Base-by-base conservation (phyloP, 352 stramenopile genomes). In the Globisporangium echinulatum region DNA sequence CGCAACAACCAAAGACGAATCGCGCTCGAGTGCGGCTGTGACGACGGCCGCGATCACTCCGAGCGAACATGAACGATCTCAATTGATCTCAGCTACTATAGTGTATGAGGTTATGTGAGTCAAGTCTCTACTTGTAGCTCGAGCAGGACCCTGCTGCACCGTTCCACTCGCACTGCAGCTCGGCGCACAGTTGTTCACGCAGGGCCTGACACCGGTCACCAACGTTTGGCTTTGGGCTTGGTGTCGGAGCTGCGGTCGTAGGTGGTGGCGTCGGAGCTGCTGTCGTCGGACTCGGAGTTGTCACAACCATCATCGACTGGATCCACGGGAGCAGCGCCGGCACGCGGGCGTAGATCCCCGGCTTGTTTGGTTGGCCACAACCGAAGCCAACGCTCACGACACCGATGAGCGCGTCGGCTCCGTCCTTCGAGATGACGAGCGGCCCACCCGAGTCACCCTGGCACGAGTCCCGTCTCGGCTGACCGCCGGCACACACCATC, bases 401-500 rank as follows among this genome's bases (percentile, higher is more conserved):
- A 5, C 78, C 82, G 5, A 86, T 54, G 0, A 88, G 65, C 0
- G 77, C 52, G 25, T 84, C 72, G 19, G 64, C 59, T 5, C 40
- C 43, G n/a, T 70, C 50, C 14, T 70, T 43, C 37, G 49, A 58
- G 49, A 75, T 44, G 19, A 75, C 63, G 36, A 84, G 54, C 25
- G 70, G 78, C 2, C 75, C 76, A 10, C 74, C 74, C 2, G 67
- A 88, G 61, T 90, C 78, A 10, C 77, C 77, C 51, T 88, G 70
- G 63, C 82, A 91, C 55, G 76, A 81, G 61, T 90, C 74, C 56
- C 70, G 71, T 52, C 74, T 68, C 25, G 58, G 43, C 25, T 67
- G 40, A 19, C 77, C 74, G 0, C 81, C 77, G 4, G 82, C 79
- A 39, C 82, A 91, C n/a, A 91, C 42, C 71, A 86, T 88, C 8